Conservation (phyloP, 2,329 filamentous ascomycete species). For the Ophiostoma perfectum region DNA sequence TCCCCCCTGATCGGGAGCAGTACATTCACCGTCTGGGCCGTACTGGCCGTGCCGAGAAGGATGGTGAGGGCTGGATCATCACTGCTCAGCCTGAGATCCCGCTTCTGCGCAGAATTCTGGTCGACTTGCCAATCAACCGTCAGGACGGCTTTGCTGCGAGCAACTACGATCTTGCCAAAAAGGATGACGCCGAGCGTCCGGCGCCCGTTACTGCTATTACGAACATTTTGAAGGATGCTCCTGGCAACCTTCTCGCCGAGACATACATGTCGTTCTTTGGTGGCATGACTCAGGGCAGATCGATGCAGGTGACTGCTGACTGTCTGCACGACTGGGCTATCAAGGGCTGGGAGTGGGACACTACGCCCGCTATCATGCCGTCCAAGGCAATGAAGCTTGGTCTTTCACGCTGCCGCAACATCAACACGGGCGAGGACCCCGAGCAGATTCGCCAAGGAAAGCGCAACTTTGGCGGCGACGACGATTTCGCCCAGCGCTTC, state of each 20-base stretch:
- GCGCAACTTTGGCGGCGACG: conserved; percentile 13
- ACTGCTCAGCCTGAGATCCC: conserved; percentile 50
- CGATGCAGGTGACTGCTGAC: conserved; percentile 38
- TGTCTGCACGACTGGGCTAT: conserved; percentile 51
- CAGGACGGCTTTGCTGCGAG: conserved; percentile 49
- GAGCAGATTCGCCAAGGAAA: conserved; percentile 4
- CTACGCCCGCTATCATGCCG: conserved; percentile 38
- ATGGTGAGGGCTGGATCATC: conserved; percentile 66
- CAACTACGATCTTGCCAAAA: conserved; percentile 42
- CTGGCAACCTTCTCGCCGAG: conserved; percentile 38
- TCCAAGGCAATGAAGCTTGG: conserved; percentile 29
- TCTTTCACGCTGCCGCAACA: conserved; percentile 18
- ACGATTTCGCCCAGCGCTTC: not conserved
- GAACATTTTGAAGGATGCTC: conserved; percentile 41
- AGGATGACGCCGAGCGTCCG: conserved; percentile 41
- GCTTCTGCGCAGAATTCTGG: conserved; percentile 47
- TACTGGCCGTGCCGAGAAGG: conserved; percentile 68
- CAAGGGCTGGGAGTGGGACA: conserved; percentile 47
- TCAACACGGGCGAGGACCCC: not conserved
- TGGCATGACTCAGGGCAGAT: conserved; percentile 33
- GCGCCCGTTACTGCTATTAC: conserved; percentile 42
- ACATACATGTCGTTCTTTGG: conserved; percentile 57
- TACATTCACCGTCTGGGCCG: conserved; percentile 61
- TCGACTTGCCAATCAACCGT: conserved; percentile 55
- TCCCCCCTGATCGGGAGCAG: conserved; percentile 49